Evolutionary conservation across 768 basidiomycete species (phyloP), one percentile per base, ranked within the genome.

Genomic region (Sporobolomyces roseus): DNA sequence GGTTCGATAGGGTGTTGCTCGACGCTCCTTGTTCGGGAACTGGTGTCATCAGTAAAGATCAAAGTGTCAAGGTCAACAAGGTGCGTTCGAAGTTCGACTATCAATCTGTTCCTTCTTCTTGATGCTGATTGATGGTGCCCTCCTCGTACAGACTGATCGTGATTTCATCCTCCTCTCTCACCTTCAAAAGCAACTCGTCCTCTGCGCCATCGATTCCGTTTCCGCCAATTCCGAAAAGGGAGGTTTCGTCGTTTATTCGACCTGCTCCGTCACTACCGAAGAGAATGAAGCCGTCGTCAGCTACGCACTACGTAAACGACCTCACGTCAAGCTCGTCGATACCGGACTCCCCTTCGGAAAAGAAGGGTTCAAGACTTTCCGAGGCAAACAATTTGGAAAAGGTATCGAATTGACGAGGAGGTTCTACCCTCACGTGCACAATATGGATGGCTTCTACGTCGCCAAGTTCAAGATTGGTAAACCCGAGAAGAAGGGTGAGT

Each of bases 361-460:
- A 33, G 89, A 91, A 77, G 96, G 96, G 9, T 97, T 88, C 80
- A 89, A 87, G 36, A 85, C 84, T 68, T 98, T 87, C 81, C 86
- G 91, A 59, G 96, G 94, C 27, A 98, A 93, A 83, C 84, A 80
- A 35, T 98, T 98, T 80, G 83, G 87, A 77, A 83, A 88, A 38
- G 88, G 84, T 71, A 78, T 99, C 75, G 83, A 81, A 70, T 79
- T 94, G 72, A 96, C 96, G 25, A 82, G 92, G 74, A 82, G 96
- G 68, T 94, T 92, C 79, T 94, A 93, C 55, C 80, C 75, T 46
- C 74, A 75, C 43, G 69, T 96, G 75, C 93, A 97, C 81, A 99
- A 99, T 80, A 96, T 98, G 93, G 96, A 99, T 78, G 96, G 96
- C 8, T 99, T 99, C 84, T 99, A 84, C 79, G 93, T 98, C 63